Base-by-base conservation (phyloP, 805 yeast genomes). In the Metschnikowia chrysomelidarum region DNA sequence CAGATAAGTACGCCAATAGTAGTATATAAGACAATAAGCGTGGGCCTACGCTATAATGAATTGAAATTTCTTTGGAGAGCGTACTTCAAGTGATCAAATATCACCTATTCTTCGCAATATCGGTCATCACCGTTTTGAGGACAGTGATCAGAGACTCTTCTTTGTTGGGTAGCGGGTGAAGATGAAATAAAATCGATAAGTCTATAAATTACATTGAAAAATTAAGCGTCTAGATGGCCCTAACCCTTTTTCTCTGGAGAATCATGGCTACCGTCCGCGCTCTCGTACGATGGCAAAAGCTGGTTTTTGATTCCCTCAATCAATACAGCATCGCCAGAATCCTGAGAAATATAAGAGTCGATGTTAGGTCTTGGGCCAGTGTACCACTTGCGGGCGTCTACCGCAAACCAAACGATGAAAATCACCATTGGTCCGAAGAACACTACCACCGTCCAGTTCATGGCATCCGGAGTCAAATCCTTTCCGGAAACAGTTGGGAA, bases 381-480 rank as follows among this genome's bases (percentile, higher is more conserved):
- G 65, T 75, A 80, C 71, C 78, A 71, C 45, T 71, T 78, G 50
- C 64, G 75, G 14, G 82, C 86, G 42, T 69, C 73, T 9, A 71
- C 58, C 24, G 60, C 51, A 46, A 54, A 80, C 75, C 80, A 80
- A 3, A 64, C 37, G 17, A 67, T 48, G n/a, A 74, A 71, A 15
- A 77, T 32, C 14, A 75, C 41, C 74, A 79, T 62, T 9, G 82
- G 75, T 2, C 80, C 83, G 51, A 74, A 76, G 56, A 68, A 78
- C 7, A 80, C 57, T 10, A 48, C 53, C 13, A 60, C 68, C 1
- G 86, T 80, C 82, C 83, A 80, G 58, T 79, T 80, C 83, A 78
- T 78, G 9, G n/a, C 25, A 11, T 59, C 67, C 40, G 56, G 59
- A 36, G 60, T 66, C 50, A 67, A 56, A 43, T 65, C 50, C 16